Percentiles rank a stretch among this genome's conserved stretches.
Evolutionary conservation across 331 rosid species (phyloP).

Genomic region (Acacia concinna): DNA sequence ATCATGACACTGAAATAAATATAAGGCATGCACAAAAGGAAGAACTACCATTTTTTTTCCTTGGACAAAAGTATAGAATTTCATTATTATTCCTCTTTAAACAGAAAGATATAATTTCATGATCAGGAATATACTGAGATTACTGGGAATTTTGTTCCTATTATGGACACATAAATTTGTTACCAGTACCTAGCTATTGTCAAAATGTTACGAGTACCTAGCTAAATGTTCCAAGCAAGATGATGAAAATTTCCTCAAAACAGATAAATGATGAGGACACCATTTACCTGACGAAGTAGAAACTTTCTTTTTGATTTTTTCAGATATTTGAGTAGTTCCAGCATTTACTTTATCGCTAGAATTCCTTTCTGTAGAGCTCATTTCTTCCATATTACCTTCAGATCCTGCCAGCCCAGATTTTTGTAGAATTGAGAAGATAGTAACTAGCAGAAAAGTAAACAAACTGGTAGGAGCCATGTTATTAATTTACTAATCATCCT

Average conservation of each 20-base stretch:
- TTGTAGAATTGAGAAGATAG: slow-evolving; percentile 31
- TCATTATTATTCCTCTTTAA: not conserved
- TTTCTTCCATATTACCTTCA: slow-evolving; percentile 36
- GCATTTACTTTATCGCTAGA: slow-evolving; percentile 25
- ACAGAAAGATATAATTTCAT: not conserved
- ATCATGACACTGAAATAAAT: slow-evolving; percentile 22
- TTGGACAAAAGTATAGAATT: not conserved
- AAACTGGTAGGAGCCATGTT: slow-evolving; percentile 10
- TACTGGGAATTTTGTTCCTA: not conserved
- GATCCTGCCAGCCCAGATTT: slow-evolving; percentile 49
- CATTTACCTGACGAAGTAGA: slow-evolving; percentile 48
- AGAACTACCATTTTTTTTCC: not conserved
- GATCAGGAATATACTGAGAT: not conserved
- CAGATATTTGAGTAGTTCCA: slow-evolving; percentile 34
- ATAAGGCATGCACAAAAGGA: slow-evolving; percentile 25
- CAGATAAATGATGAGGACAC: slow-evolving; percentile 22
- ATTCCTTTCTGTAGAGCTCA: slow-evolving; percentile 32
- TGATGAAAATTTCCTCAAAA: not conserved
- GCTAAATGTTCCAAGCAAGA: not conserved
- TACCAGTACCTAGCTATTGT: slow-evolving; percentile 2
- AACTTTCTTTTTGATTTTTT: slow-evolving; percentile 29
- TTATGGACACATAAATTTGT: not conserved
- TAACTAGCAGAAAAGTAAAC: slow-evolving; percentile 24
- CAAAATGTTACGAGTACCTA: no score
- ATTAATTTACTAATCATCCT: slow-evolving; percentile 5